These are phyloP conservation scores for Syzygium grande DNA, from an alignment of 345 rosid genomes.

Conservation along the genomic window DNA sequence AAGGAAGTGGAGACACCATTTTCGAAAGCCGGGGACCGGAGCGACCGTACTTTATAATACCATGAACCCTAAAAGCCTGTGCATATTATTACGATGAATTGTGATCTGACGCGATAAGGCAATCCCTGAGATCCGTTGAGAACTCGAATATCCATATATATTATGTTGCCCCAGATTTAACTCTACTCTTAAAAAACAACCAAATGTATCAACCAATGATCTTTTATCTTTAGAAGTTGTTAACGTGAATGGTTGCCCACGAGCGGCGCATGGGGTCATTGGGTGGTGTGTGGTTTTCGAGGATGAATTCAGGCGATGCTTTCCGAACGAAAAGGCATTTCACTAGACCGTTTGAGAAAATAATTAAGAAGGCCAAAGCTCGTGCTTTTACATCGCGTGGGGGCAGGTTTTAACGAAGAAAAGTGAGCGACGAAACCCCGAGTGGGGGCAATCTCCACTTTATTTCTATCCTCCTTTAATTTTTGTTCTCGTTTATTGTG, in stretches of 20 bases:
- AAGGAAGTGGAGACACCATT: background rate
- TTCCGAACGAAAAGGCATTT: background rate
- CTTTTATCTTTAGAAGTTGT: background rate
- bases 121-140: background rate
- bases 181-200: too few species aligned
- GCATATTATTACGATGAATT: too few species aligned
- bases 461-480: background rate
- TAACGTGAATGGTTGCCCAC: background rate
- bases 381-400: background rate
- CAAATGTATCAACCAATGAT: background rate
- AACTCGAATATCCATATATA: too few species aligned
- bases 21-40: rapidly evolving
- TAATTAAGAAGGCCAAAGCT: background rate
- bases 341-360: background rate
- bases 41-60: rapidly evolving
- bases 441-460: background rate
- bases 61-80: too few species aligned
- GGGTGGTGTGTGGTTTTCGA: background rate
- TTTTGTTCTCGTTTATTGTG: background rate
- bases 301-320: background rate
- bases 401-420: background rate
- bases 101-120: too few species aligned
- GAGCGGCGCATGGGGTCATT: background rate
- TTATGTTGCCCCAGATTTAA: background rate
- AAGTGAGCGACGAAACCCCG: background rate